These are phyloP conservation scores for Crithidia bombi DNA, from an alignment of 208 protist species.

Conservation along the genomic window DNA sequence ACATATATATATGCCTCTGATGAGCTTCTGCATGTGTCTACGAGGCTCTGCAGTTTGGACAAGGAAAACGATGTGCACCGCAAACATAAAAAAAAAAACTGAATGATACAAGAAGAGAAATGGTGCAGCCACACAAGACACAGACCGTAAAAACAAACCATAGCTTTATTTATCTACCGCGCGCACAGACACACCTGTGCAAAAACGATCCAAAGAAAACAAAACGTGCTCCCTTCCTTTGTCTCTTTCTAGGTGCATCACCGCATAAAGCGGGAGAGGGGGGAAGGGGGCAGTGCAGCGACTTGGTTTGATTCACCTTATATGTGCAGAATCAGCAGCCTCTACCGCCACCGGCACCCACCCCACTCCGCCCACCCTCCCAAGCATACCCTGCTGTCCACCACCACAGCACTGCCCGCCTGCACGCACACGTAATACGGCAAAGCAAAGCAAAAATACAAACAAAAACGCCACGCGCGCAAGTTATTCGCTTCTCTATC, in stretches of 20 bases:
- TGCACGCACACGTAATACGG: neutral
- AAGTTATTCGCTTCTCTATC: neutral
- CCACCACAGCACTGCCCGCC: no score
- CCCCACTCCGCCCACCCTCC: no score
- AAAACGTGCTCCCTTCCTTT: neutral
- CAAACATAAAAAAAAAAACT: constrained; percentile 12
- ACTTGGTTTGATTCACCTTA: no score
- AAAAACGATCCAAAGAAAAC: neutral
- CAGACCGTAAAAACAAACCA: no score
- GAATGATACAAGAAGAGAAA: constrained; percentile 11
- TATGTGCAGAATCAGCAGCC: no score
- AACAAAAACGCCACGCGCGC: neutral
- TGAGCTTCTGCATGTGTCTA: no score
- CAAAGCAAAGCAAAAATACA: neutral
- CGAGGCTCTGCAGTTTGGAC: no score
- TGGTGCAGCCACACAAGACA: neutral
- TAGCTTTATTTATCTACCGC: neutral
- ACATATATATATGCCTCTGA: no score
- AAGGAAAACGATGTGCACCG: constrained; percentile 2
- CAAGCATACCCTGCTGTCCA: no score
- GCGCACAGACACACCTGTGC: neutral
- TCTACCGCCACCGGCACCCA: neutral
- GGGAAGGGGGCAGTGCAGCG: no score
- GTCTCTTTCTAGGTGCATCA: no score
- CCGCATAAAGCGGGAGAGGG: no score